These are phyloP conservation scores for Ephemerocybe angulata DNA, from an alignment of 768 basidiomycete species.

Conservation along the genomic window DNA sequence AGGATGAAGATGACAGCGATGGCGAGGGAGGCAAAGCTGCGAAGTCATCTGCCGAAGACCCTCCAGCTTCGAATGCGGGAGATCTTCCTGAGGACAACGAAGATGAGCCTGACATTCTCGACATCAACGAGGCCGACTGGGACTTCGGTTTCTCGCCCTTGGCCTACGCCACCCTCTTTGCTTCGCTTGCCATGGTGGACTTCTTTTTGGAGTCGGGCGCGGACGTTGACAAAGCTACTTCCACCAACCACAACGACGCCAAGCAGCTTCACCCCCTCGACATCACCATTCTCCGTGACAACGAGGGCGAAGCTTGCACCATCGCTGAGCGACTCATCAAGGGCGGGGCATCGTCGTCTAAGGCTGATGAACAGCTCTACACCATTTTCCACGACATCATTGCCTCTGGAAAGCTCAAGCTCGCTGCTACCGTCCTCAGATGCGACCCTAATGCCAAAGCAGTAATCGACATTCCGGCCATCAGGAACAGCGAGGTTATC, in stretches of 20 bases:
- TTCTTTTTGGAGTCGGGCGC: slow-evolving; percentile 46
- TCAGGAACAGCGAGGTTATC: slow-evolving; percentile 21
- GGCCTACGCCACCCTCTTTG: slow-evolving; percentile 47
- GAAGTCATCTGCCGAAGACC: slow-evolving; percentile 14
- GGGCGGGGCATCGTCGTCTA: slow-evolving; percentile 40
- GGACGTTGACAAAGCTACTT: slow-evolving; percentile 36
- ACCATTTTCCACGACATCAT: slow-evolving; percentile 44
- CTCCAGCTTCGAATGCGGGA: slow-evolving; percentile 15
- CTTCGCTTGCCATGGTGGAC: slow-evolving; percentile 41
- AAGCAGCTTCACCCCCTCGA: slow-evolving; percentile 35
- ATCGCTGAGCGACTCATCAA: slow-evolving; percentile 39
- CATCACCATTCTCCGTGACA: slow-evolving; percentile 36
- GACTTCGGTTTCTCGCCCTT: slow-evolving; percentile 54
- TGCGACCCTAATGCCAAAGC: slow-evolving; percentile 38
- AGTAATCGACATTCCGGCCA: slow-evolving; percentile 37
- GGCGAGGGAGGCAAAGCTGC: slow-evolving; percentile 10
- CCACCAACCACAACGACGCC: slow-evolving; percentile 18
- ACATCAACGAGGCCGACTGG: slow-evolving; percentile 54
- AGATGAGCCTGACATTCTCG: slow-evolving; percentile 52
- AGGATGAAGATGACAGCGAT: slow-evolving; percentile 17
- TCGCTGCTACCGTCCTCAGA: slow-evolving; percentile 38
- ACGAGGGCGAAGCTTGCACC: slow-evolving; percentile 37
- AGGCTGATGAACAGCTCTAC: slow-evolving; percentile 31
- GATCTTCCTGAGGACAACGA: slow-evolving; percentile 47
- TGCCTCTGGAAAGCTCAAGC: slow-evolving; percentile 29